Evolutionary conservation across 208 protist genomes (phyloP).

Genomic region (Wallacemonas sp.): DNA sequence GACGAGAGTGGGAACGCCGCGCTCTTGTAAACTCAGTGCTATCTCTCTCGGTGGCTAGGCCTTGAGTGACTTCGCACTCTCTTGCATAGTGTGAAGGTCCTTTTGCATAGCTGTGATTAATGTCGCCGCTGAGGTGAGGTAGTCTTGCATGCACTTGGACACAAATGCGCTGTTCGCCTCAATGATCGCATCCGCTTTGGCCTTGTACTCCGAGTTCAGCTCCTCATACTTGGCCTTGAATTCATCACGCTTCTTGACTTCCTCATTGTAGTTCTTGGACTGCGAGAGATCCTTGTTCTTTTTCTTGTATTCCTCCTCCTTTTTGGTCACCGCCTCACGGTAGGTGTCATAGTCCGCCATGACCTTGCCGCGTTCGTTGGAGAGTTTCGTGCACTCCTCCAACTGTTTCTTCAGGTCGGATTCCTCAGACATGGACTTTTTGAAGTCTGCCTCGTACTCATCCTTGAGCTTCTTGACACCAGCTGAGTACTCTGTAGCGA

Average conservation of each 20-base stretch:
- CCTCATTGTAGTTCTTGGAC: constrained; percentile 18
- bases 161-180: constrained; percentile 13
- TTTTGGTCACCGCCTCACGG: constrained; percentile 18
- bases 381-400: constrained; percentile 14
- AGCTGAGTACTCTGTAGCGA: constrained; percentile 8
- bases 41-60: no score
- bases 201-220: constrained; percentile 15
- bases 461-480: constrained; percentile 14
- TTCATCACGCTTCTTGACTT: constrained; percentile 23
- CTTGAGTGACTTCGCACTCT: background rate
- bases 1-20: no score
- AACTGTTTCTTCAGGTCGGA: constrained; percentile 2
- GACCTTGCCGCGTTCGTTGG: constrained; percentile 11
- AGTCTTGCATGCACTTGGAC: constrained; percentile 14
- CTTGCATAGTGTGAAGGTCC: constrained; percentile 10
- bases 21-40: no score
- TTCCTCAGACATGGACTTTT: constrained; percentile 10
- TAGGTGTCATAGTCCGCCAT: constrained; percentile 32
- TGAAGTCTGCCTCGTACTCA: constrained; percentile 7
- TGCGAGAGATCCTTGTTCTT: constrained; percentile 25
- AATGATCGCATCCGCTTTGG: constrained; percentile 7
- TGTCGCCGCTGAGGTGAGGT: constrained; percentile 12
- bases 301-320: constrained; percentile 27
- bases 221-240: constrained; percentile 25
- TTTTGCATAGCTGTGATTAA: constrained; percentile 24